Evolutionary conservation across 2,329 filamentous ascomycete genomes (phyloP), one percentile per base, ranked within the genome.

Genomic region (Cyphellophora attinorum): DNA sequence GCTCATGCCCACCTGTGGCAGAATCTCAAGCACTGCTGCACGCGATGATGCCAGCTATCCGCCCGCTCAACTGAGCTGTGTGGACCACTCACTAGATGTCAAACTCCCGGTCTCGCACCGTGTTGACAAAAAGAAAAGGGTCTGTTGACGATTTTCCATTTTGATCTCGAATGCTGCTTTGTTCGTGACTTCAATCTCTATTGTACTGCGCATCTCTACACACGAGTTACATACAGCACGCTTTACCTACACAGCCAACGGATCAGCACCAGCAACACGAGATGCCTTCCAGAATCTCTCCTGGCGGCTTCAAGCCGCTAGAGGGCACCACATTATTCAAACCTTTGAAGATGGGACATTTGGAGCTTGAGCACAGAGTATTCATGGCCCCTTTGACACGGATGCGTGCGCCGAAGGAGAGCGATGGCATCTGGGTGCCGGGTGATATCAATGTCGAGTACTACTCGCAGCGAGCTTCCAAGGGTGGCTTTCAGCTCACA

Each of bases 301-400:
- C 39, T 15, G 12, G 29, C 3, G 40, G 40, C 21, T 39, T 42
- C 10, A 42, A 36, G 28, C 38, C 38, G 3, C 35, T 40, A 11
- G 35, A 41, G 5, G 31, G 33, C 8, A 41, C 35, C 8, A 15
- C 34, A 13, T 58, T 67, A 23, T 70, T 67, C 44, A 49, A 54
- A 35, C 62, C 65, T 5, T 45, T 68, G 35, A 47, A 55, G 18
- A 57, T 68, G 31, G 62, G 70, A 40, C 21, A 33, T 16, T 58
- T 67, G 28, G 52, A 52, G 6, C 62, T 76, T 19, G 57, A 62
- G 31, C 70, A 75, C 44, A 64, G 72, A 35, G 54, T 75, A 15
- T 55, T 70, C 28, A 51, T 68, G 44, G 66, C 69, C 2, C 67
- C 74, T 3, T 51, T 75, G 34, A 75, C 71, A 5, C 63, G 72